Conservation (phyloP, 1,284 basidiomycete species). For the Rhodotorula mucilaginosa region DNA sequence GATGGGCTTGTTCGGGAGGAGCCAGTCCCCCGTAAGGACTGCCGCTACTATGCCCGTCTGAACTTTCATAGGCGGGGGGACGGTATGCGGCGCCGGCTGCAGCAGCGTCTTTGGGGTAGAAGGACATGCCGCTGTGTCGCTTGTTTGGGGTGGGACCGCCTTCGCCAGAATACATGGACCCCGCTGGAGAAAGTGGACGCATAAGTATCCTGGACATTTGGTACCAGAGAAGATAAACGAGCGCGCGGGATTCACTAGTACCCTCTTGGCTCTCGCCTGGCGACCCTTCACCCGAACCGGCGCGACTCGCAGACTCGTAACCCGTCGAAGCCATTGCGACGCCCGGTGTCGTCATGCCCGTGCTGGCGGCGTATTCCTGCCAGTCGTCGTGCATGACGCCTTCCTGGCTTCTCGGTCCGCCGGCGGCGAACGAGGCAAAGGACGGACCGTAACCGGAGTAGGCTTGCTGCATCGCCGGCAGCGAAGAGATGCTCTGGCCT, state of each 20-base stretch:
- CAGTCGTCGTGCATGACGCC: slow-evolving; percentile 24
- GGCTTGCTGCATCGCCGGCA: slow-evolving; percentile 5
- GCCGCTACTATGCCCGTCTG: background rate
- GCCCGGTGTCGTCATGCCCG: background rate
- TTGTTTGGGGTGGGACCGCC: slow-evolving; percentile 6
- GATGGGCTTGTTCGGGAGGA: background rate
- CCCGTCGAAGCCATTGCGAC: background rate
- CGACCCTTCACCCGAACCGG: slow-evolving; percentile 1
- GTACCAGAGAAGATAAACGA: background rate
- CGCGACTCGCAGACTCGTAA: background rate
- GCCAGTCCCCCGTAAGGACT: background rate
- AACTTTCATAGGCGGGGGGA: slow-evolving; percentile 16
- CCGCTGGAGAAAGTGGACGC: background rate
- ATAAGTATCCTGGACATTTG: background rate
- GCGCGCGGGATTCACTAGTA: slow-evolving; percentile 11
- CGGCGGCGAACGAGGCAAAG: background rate
- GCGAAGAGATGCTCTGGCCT: slow-evolving; percentile 10
- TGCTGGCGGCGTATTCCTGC: slow-evolving; percentile 18
- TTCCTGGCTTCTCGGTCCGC: slow-evolving; percentile 22
- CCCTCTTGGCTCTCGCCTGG: slow-evolving; percentile 18
- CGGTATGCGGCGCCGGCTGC: slow-evolving; percentile 7
- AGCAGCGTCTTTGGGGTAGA: slow-evolving; percentile 11
- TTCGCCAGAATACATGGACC: slow-evolving; percentile 1
- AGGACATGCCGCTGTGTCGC: slow-evolving; percentile 21
- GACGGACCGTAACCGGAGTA: background rate